Percentiles rank a stretch among this genome's conserved stretches.
Evolutionary conservation across 805 yeast species (phyloP).

Genomic region (Tanozyma kutaoensis): DNA sequence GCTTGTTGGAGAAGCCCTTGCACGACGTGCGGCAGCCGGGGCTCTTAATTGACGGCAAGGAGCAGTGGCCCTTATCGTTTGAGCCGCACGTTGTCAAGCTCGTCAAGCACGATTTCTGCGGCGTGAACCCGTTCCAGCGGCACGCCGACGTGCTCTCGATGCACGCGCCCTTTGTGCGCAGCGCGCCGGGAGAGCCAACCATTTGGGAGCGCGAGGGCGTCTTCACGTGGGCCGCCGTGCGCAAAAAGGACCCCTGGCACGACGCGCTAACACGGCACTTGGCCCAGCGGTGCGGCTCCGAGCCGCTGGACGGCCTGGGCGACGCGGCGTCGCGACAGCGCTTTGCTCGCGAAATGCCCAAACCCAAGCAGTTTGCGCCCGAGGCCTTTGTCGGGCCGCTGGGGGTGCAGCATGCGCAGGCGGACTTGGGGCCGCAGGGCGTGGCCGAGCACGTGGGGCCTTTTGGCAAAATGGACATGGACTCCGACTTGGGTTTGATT

Average conservation of each 20-base stretch:
- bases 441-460: too few species aligned
- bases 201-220: background rate
- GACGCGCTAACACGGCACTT: too few species aligned
- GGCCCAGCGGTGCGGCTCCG: too few species aligned
- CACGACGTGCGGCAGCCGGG: background rate
- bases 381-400: too few species aligned
- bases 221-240: background rate
- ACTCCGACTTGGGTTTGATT: too few species aligned
- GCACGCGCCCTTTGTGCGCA: background rate
- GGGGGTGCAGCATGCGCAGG: too few species aligned
- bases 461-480: too few species aligned
- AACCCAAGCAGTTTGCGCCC: too few species aligned
- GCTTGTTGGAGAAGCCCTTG: background rate
- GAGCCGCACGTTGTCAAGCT: background rate
- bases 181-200: background rate
- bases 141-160: background rate
- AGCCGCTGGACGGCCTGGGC: too few species aligned
- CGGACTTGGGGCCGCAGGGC: too few species aligned
- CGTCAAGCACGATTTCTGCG: background rate
- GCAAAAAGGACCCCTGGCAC: background rate
- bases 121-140: constrained; percentile 1
- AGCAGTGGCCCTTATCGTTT: background rate
- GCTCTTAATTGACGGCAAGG: background rate
- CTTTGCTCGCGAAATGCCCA: too few species aligned
- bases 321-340: too few species aligned